Evolutionary conservation across 176 grass and related monocot species (phyloP).

Genomic region (Carex scoparia): DNA sequence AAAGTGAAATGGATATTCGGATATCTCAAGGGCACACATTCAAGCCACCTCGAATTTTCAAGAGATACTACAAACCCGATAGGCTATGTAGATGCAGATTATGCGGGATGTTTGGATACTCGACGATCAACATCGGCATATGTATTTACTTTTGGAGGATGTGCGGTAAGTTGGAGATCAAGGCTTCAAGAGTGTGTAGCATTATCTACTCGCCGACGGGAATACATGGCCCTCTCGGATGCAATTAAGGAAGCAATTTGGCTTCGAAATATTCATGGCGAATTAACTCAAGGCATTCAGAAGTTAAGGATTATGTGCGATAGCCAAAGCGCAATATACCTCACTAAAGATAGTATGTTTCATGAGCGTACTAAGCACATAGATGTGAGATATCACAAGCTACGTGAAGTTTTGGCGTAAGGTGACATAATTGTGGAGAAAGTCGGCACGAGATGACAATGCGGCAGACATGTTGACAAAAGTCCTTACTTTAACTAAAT

Average conservation of each 20-base stretch:
- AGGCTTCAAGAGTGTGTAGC: not conserved
- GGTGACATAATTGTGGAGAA: not conserved
- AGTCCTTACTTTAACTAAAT: not conserved
- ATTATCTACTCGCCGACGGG: not conserved
- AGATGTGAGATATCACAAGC: too few species aligned
- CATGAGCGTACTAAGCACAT: too few species aligned
- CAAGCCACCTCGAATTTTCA: not conserved
- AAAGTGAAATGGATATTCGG: not conserved
- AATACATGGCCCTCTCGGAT: not conserved
- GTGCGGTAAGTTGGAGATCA: not conserved
- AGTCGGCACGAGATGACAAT: not conserved
- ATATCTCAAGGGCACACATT: not conserved
- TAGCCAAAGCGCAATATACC: too few species aligned
- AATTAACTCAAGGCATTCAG: too few species aligned
- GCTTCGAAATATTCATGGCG: too few species aligned
- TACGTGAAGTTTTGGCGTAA: not conserved
- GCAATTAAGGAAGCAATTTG: not conserved
- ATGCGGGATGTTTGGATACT: not conserved
- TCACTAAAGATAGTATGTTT: too few species aligned
- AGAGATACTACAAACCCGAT: not conserved
- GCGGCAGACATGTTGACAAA: not conserved
- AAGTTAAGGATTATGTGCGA: too few species aligned
- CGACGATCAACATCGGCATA: not conserved
- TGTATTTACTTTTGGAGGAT: not conserved
- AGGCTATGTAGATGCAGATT: not conserved